Conservation (phyloP, 495 filamentous ascomycete species). For the Penicillium longicatenatum region DNA sequence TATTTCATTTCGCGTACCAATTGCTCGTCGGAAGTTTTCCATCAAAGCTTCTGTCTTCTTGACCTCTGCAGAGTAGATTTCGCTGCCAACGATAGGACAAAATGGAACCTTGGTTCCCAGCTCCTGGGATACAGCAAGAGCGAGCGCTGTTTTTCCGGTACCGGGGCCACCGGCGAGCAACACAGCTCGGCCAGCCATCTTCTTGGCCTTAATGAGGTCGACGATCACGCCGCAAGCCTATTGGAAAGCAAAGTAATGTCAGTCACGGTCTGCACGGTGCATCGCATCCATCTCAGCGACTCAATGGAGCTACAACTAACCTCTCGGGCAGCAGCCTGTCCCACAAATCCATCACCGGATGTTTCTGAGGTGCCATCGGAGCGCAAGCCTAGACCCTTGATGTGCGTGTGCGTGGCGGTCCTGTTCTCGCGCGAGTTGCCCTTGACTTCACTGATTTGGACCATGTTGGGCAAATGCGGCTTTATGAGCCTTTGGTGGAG, state of each 20-base stretch:
- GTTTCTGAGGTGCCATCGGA: constrained; percentile 79
- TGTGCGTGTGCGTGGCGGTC: constrained; percentile 95
- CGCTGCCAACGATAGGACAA: constrained; percentile 94
- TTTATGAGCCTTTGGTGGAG: constrained; percentile 24
- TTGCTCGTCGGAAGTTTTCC: constrained; percentile 97
- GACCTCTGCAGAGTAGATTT: constrained; percentile 94
- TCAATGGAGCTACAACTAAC: constrained; percentile 40
- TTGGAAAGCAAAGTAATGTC: constrained; percentile 14
- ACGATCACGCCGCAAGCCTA: constrained; percentile 92
- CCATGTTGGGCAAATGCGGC: constrained; percentile 59
- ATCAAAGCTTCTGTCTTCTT: constrained; percentile 99
- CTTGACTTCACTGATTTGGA: constrained; percentile 95
- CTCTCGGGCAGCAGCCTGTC: constrained; percentile 86
- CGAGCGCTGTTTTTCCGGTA: constrained; percentile 95
- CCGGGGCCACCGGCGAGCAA: constrained; percentile 90
- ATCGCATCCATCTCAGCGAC: not conserved
- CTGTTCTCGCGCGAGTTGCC: constrained; percentile 92
- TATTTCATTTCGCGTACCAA: constrained; percentile 61
- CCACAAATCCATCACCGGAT: constrained; percentile 79
- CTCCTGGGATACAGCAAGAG: constrained; percentile 91
- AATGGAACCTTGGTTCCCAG: constrained; percentile 97
- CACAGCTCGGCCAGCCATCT: constrained; percentile 95
- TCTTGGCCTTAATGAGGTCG: constrained; percentile 90
- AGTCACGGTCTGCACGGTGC: not conserved
- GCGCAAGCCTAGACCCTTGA: constrained; percentile 87